These are phyloP conservation scores for Trichophyton benhamiae DNA, from an alignment of 2,329 filamentous ascomycete genomes.

Conservation along the genomic window DNA sequence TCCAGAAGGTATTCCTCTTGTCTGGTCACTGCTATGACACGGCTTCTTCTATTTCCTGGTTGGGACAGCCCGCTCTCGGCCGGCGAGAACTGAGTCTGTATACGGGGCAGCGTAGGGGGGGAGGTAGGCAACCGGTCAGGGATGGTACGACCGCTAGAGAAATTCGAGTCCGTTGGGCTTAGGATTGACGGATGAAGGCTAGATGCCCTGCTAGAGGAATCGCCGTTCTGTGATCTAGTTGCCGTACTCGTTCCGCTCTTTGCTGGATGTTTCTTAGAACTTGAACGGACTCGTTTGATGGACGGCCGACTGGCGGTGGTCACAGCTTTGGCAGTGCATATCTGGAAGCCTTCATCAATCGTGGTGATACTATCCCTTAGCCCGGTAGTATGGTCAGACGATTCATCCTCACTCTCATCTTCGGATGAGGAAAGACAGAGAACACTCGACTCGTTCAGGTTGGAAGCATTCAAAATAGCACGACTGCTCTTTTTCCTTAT, in stretches of 20 bases:
- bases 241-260: conserved; percentile 13
- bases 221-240: conserved; percentile 13
- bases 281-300: conserved; percentile 19
- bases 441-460: conserved; percentile 35
- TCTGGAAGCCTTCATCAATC: conserved; percentile 31
- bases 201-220: conserved; percentile 20
- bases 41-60: conserved; percentile 28
- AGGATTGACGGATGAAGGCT: conserved; percentile 19
- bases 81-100: conserved; percentile 1
- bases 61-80: conserved; percentile 3
- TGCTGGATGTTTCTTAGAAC: conserved; percentile 18
- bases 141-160: conserved; percentile 23
- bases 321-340: conserved; percentile 31
- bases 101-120: background rate
- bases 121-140: conserved; percentile 22
- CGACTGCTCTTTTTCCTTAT: conserved; percentile 29
- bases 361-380: conserved; percentile 30
- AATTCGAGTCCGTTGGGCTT: conserved; percentile 18
- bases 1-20: conserved; percentile 42
- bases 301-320: conserved; percentile 22
- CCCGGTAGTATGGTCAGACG: conserved; percentile 10
- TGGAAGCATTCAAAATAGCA: conserved; percentile 26
- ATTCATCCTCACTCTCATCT: conserved; percentile 13
- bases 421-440: conserved; percentile 40
- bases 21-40: conserved; percentile 41